These are phyloP conservation scores for Diaporthe velutina DNA, from an alignment of 2,329 filamentous ascomycete genomes.

Conservation along the genomic window DNA sequence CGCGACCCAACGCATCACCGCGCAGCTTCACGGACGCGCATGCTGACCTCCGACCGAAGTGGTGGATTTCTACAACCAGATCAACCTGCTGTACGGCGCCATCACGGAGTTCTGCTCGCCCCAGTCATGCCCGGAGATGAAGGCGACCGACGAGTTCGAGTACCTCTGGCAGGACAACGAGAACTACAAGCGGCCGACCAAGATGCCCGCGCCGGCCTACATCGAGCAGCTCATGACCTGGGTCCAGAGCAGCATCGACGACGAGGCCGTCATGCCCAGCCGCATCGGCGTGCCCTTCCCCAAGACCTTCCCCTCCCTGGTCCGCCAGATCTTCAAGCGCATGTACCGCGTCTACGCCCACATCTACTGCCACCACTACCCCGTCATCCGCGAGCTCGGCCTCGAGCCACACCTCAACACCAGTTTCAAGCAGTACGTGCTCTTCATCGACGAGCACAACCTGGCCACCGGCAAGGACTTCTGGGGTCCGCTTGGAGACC, in stretches of 20 bases:
- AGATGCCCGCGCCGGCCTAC: constrained; percentile 97
- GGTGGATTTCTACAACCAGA: constrained; percentile 99
- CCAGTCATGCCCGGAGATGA: constrained; percentile 98
- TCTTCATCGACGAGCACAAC: constrained; percentile 97
- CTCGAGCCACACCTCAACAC: constrained; percentile 98
- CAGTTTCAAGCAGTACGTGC: constrained; percentile 99
- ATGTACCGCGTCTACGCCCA: constrained; percentile 99
- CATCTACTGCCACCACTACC: constrained; percentile 99
- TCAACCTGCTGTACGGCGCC: constrained; percentile 97
- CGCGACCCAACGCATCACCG: constrained; percentile 45
- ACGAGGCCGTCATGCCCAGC: constrained; percentile 94
- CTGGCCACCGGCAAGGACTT: constrained; percentile 95
- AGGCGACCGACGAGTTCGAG: constrained; percentile 99
- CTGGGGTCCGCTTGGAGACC: constrained; percentile 93
- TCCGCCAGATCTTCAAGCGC: constrained; percentile 98
- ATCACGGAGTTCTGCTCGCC: constrained; percentile 99
- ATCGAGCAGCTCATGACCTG: constrained; percentile 98
- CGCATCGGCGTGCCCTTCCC: constrained; percentile 96
- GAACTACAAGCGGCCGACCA: constrained; percentile 94
- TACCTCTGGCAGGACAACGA: constrained; percentile 99
- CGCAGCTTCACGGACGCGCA: neutral
- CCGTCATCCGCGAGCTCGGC: constrained; percentile 93
- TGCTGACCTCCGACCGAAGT: constrained; percentile 65
- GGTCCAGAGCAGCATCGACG: constrained; percentile 96
- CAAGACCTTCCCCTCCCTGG: constrained; percentile 87